These are phyloP conservation scores for Pythium phragmitis DNA, from an alignment of 352 stramenopile genomes.

Conservation along the genomic window DNA sequence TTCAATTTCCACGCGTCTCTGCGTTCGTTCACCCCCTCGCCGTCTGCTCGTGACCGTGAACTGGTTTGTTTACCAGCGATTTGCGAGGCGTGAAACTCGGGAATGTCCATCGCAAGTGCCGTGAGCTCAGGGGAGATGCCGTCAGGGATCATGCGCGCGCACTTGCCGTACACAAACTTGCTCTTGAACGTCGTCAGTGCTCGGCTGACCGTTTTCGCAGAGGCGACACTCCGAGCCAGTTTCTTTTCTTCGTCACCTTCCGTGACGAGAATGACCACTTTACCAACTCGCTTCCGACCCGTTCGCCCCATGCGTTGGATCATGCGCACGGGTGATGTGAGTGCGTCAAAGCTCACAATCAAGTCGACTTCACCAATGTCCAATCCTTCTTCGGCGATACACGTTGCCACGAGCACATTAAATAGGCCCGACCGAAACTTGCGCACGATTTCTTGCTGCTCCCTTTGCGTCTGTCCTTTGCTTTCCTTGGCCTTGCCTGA, in stretches of 20 bases:
- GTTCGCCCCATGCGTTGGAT: conserved; percentile 96
- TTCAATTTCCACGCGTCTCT: conserved; percentile 54
- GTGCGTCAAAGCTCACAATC: conserved; percentile 93
- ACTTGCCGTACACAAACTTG: conserved; percentile 86
- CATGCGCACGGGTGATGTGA: conserved; percentile 94
- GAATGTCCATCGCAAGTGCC: conserved; percentile 71
- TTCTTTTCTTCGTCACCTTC: conserved; percentile 91
- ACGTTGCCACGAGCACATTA: conserved; percentile 94
- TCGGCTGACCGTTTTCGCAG: conserved; percentile 76
- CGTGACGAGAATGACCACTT: conserved; percentile 87
- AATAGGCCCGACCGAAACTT: conserved; percentile 87
- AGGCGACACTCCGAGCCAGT: conserved; percentile 66
- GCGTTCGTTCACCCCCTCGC: conserved; percentile 4
- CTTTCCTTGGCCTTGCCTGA: conserved; percentile 81
- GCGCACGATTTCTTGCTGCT: conserved; percentile 94
- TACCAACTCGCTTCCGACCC: conserved; percentile 93
- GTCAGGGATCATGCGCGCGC: conserved; percentile 67
- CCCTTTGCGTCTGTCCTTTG: conserved; percentile 92
- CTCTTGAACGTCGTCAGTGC: conserved; percentile 88
- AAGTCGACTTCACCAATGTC: conserved; percentile 96
- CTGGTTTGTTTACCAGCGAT: conserved; percentile 52
- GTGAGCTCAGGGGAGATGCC: conserved; percentile 49
- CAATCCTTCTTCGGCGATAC: conserved; percentile 95
- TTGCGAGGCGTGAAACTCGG: conserved; percentile 75
- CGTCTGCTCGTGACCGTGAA: conserved; percentile 10